A percentile compares a stretch with the other conserved stretches of the same genome.
Evolutionary conservation across 2,329 filamentous ascomycete genomes (phyloP).

Genomic region (Exserohilum turcica): DNA sequence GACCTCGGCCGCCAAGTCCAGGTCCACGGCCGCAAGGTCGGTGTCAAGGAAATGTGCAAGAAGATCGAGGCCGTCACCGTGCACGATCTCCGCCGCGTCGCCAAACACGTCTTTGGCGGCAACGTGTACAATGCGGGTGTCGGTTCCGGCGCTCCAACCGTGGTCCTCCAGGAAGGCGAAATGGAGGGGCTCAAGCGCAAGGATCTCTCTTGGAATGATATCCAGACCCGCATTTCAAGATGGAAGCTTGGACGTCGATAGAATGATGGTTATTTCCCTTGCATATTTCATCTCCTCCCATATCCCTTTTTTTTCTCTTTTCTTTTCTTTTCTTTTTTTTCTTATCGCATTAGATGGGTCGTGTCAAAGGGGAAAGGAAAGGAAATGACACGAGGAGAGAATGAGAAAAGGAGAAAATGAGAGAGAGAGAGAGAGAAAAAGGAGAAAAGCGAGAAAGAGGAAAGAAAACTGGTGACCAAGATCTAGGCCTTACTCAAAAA

Average conservation of each 20-base stretch:
- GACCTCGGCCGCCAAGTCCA: constrained; percentile 94
- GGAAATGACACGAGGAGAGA: no score
- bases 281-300: no score
- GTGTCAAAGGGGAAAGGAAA: no score
- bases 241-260: constrained; percentile 78
- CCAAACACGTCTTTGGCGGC: constrained; percentile 76
- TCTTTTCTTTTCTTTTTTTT: not conserved
- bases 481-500: no score
- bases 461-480: no score
- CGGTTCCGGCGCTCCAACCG: constrained; percentile 87
- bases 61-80: constrained; percentile 84
- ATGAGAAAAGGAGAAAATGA: no score
- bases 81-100: constrained; percentile 79
- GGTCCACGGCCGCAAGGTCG: constrained; percentile 91
- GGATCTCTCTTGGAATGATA: constrained; percentile 81
- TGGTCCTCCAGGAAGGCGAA: constrained; percentile 91
- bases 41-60: constrained; percentile 89
- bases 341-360: not conserved
- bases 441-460: no score
- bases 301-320: not conserved
- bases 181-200: constrained; percentile 70
- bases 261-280: no score
- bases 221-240: constrained; percentile 80
- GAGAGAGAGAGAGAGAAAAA: no score
- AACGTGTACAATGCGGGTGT: constrained; percentile 73